Percentiles rank a stretch among this genome's conserved stretches.
Evolutionary conservation across 2,329 filamentous ascomycete genomes (phyloP).

Genomic region (Penicillium brevicompactum): DNA sequence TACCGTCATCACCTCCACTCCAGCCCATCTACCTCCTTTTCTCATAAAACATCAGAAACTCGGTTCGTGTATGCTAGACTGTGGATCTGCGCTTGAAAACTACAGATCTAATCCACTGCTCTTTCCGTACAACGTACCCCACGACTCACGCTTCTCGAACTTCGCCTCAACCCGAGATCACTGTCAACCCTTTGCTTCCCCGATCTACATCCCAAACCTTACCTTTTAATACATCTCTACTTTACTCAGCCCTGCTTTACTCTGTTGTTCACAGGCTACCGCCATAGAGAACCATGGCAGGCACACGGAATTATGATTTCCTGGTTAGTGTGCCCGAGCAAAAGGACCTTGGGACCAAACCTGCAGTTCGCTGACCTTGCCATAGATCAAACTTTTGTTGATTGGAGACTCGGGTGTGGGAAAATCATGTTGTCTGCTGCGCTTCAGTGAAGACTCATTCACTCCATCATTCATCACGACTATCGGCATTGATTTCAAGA

Average conservation of each 20-base stretch:
- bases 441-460: constrained; percentile 97
- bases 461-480: constrained; percentile 98
- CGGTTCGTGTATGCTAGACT: constrained; percentile 1
- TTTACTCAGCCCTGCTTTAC: constrained; percentile 1
- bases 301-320: constrained; percentile 98
- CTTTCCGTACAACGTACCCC: background rate
- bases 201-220: background rate
- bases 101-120: background rate
- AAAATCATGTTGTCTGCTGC: constrained; percentile 94
- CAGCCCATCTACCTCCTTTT: constrained; percentile 4
- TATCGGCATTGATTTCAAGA: constrained; percentile 99
- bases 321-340: constrained; percentile 64
- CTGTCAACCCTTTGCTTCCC: background rate
- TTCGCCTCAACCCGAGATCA: constrained; percentile 5
- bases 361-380: constrained; percentile 1
- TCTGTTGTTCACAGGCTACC: constrained; percentile 5
- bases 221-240: background rate
- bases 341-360: background rate
- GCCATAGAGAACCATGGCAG: constrained; percentile 69
- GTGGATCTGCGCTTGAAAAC: background rate
- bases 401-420: constrained; percentile 96
- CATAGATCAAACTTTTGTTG: constrained; percentile 90
- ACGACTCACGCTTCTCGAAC: background rate
- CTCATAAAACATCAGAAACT: constrained; percentile 2
- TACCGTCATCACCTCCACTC: constrained; percentile 17